Base-by-base conservation (phyloP, 192 early-diverging fungal genomes). In the Backusella macrospora region DNA sequence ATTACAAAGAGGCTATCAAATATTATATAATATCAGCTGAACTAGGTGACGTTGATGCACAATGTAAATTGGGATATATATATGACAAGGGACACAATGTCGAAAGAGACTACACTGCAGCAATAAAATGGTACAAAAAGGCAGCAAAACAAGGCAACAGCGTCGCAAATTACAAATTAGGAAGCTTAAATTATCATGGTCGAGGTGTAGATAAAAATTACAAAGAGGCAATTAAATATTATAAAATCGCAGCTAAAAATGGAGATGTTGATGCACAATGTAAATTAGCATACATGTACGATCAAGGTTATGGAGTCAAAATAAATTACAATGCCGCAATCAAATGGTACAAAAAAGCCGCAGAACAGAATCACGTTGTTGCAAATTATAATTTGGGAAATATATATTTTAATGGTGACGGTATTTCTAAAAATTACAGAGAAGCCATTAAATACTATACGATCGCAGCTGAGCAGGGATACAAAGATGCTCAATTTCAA, bases 381-480 rank as follows among this genome's bases (percentile, higher is more conserved):
- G 83, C 83, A 40, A 83, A 75, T 84, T 84, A 81, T 47, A 85
- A 92, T 66, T 81, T 96, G 40, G 94, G 93, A 9, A 92, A 89
- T 76, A 93, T 92, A 73, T 96, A 92, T 73, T 91, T 92, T 47
- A 92, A 94, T 76, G 92, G 91, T 12, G 88, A 91, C 65, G 93
- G 92, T 16, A 87, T 94, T 3, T 75, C 74, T 15, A 86, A 85
- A 70, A 73, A 86, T 48, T 76, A 77, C 5, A 75, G 69, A 44
- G 73, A 85, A 66, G 87, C 85, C 18, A 78, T 85, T 15, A 76
- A 79, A 52, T 87, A 83, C 82, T 84, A 85, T 47, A 74, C 70
- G 52, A 80, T 76, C 45, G 78, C 78, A 29, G 80, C 81, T 9
- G 81, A 81, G 23, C 80, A 80, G 66, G 82, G 85, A 29, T 82